phyloP scores from a whole-genome alignment of 441 rosid species.

The Biscutella laevigata region DNA sequence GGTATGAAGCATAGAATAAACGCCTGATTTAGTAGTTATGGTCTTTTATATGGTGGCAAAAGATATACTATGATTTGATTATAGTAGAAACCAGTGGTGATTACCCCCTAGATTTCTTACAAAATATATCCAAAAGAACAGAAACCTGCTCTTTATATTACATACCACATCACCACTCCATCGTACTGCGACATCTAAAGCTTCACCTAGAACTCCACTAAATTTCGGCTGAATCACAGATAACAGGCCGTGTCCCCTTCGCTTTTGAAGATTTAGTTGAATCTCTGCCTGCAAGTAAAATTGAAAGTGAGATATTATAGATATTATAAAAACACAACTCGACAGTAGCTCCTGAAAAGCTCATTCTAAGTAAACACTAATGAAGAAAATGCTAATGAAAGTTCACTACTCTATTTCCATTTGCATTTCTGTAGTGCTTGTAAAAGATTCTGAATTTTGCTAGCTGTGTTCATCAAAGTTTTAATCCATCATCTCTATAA shows the following conservation, averaged over 20 bases:
- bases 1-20: background rate
- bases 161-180: conserved; percentile 99
- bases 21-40: background rate
- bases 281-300: conserved; percentile 75
- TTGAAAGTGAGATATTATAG: conserved; percentile 16
- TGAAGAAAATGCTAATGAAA: too few species aligned
- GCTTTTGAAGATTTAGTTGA: conserved; percentile 93
- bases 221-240: conserved; percentile 90
- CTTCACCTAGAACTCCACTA: conserved; percentile 97
- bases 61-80: conserved; percentile 2
- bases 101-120: conserved; percentile 9
- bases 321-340: background rate
- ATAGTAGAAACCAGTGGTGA: background rate
- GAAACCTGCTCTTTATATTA: conserved; percentile 24
- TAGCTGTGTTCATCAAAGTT: too few species aligned
- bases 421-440: too few species aligned
- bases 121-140: conserved; percentile 10
- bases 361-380: too few species aligned
- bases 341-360: background rate
- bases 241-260: conserved; percentile 90
- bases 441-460: too few species aligned
- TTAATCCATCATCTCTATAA: too few species aligned
- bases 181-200: conserved; percentile 89
- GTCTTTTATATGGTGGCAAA: background rate
- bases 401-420: too few species aligned